phyloP scores from a whole-genome alignment of 495 filamentous ascomycete species.

The Copromyces sp. region DNA sequence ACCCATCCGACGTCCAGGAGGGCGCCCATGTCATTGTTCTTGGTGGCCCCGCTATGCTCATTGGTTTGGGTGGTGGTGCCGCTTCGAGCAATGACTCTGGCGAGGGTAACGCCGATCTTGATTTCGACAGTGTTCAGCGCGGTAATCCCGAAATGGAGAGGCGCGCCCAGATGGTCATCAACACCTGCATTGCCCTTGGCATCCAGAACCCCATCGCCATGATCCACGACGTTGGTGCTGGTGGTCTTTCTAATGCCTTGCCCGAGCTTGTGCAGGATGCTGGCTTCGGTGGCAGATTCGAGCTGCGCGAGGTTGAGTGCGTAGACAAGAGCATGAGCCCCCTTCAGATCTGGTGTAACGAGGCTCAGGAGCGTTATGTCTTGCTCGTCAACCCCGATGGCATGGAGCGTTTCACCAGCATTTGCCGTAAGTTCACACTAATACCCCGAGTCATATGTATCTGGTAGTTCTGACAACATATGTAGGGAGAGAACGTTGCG shows the following conservation, averaged over 20 bases:
- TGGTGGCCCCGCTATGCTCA: slow-evolving; percentile 93
- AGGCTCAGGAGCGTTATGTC: slow-evolving; percentile 94
- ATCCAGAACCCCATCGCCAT: slow-evolving; percentile 80
- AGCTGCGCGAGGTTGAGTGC: slow-evolving; percentile 83
- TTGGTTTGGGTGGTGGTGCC: slow-evolving; percentile 90
- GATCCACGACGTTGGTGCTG: slow-evolving; percentile 95
- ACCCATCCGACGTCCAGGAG: slow-evolving; percentile 60
- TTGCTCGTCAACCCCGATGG: slow-evolving; percentile 67
- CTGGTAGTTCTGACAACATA: slow-evolving; percentile 1
- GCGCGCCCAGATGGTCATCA: slow-evolving; percentile 92
- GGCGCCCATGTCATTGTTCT: slow-evolving; percentile 85
- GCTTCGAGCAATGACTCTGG: slow-evolving; percentile 84
- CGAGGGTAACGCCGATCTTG: slow-evolving; percentile 79
- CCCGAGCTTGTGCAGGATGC: slow-evolving; percentile 83
- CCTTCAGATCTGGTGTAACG: slow-evolving; percentile 93
- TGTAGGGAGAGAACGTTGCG: slow-evolving; percentile 68
- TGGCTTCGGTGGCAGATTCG: slow-evolving; percentile 77
- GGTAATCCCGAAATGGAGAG: slow-evolving; percentile 93
- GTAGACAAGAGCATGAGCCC: slow-evolving; percentile 87
- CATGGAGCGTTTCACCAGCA: slow-evolving; percentile 73
- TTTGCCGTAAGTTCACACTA: slow-evolving; percentile 46
- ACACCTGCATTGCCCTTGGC: slow-evolving; percentile 78
- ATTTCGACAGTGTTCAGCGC: slow-evolving; percentile 93
- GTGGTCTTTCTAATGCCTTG: slow-evolving; percentile 87
- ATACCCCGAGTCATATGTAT: background rate